These are phyloP conservation scores for Pestalotiopsis sp. DNA, from an alignment of 2,329 filamentous ascomycete genomes.

Conservation along the genomic window DNA sequence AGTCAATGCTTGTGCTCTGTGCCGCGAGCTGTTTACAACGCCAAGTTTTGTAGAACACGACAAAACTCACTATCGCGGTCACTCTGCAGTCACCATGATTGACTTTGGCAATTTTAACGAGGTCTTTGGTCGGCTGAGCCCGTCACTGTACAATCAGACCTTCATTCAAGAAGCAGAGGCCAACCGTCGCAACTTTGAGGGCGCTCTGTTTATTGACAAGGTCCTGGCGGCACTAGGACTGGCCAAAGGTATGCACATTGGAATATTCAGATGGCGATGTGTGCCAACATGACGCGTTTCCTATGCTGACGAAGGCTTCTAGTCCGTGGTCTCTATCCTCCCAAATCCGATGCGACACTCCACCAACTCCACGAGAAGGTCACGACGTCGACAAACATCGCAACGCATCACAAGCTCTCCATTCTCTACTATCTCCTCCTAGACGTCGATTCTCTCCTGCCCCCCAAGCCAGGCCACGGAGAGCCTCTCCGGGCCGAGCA, in stretches of 20 bases:
- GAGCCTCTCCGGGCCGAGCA: conserved; percentile 47
- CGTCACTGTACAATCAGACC: conserved; percentile 64
- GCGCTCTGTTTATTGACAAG: conserved; percentile 78
- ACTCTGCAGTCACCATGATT: conserved; percentile 48
- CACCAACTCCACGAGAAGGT: conserved; percentile 72
- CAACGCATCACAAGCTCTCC: conserved; percentile 78
- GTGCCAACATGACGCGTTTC: not conserved
- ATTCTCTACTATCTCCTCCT: conserved; percentile 83
- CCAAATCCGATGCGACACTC: conserved; percentile 68
- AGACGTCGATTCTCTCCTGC: conserved; percentile 62
- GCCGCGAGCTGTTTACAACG: not conserved
- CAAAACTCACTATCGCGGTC: not conserved
- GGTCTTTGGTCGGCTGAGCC: conserved; percentile 65
- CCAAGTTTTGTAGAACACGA: not conserved
- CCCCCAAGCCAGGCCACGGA: conserved; percentile 31
- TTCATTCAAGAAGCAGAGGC: conserved; percentile 64
- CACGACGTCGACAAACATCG: conserved; percentile 60
- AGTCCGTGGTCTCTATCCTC: conserved; percentile 71
- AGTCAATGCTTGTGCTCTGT: not conserved
- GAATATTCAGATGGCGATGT: not conserved
- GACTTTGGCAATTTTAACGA: conserved; percentile 69
- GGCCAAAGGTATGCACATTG: conserved; percentile 57
- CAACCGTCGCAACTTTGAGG: conserved; percentile 68
- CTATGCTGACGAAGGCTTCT: conserved; percentile 1
- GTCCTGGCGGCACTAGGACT: conserved; percentile 73